Conservation (phyloP, 2,329 filamentous ascomycete genomes). For the Chaetomium strumarium region DNA sequence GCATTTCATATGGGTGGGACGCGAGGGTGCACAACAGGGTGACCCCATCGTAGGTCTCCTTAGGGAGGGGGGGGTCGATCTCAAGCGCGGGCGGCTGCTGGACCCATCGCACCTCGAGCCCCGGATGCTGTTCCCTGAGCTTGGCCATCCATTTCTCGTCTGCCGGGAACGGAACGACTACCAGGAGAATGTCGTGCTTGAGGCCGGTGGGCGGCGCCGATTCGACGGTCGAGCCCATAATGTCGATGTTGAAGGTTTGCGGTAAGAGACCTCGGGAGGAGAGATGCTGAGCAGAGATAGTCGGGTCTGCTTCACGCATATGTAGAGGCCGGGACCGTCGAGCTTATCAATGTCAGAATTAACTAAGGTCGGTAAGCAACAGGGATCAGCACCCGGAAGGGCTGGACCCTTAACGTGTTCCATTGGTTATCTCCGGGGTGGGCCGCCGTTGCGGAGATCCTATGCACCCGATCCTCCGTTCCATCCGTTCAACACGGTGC, state of each 20-base stretch:
- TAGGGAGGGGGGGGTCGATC: slow-evolving; percentile 1
- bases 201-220: slow-evolving; percentile 15
- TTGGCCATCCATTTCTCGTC: slow-evolving; percentile 32
- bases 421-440: background rate
- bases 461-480: background rate
- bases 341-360: too few relatives aligned
- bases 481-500: background rate
- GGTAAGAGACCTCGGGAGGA: background rate
- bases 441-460: background rate
- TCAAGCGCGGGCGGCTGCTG: slow-evolving; percentile 9
- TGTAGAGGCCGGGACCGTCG: too few relatives aligned
- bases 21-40: slow-evolving; percentile 34
- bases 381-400: background rate
- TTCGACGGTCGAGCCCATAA: slow-evolving; percentile 4
- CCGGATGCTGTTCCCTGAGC: slow-evolving; percentile 32
- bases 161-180: slow-evolving; percentile 31
- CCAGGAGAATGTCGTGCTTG: slow-evolving; percentile 35
- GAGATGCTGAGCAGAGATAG: background rate
- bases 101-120: slow-evolving; percentile 34
- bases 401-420: background rate
- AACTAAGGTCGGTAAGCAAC: background rate
- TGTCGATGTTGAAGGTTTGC: background rate
- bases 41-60: slow-evolving; percentile 35
- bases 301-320: background rate
- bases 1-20: slow-evolving; percentile 29